These are phyloP conservation scores for Silybum marianum DNA, from an alignment of 129 eudicot genomes.

Conservation along the genomic window DNA sequence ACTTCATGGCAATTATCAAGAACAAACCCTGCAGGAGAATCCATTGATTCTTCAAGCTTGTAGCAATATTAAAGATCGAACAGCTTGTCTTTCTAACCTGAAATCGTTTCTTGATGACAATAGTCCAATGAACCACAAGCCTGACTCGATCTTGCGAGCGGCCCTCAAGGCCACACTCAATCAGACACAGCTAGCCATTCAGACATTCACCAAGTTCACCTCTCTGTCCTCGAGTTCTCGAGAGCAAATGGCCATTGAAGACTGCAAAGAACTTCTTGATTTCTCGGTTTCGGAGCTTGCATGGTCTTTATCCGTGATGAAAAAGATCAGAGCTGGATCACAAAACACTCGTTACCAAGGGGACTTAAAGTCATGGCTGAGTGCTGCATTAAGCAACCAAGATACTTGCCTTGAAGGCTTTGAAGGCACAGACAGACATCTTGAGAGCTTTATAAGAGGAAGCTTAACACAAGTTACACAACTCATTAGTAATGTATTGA, in stretches of 20 bases:
- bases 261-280: constrained; percentile 88
- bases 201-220: constrained; percentile 51
- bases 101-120: constrained; percentile 45
- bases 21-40: constrained; percentile 42
- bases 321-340: constrained; percentile 46
- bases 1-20: constrained; percentile 12
- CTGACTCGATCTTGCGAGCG: constrained; percentile 59
- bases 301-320: constrained; percentile 81
- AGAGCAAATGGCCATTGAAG: constrained; percentile 85
- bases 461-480: constrained; percentile 77
- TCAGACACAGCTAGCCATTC: constrained; percentile 58
- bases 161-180: constrained; percentile 65
- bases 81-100: constrained; percentile 53
- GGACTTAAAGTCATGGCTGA: constrained; percentile 84
- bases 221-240: constrained; percentile 59
- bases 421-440: constrained; percentile 72
- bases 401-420: constrained; percentile 98
- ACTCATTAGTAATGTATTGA: constrained; percentile 67
- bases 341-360: constrained; percentile 47
- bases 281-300: constrained; percentile 85
- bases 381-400: constrained; percentile 95
- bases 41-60: constrained; percentile 71
- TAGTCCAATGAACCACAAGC: constrained; percentile 27
- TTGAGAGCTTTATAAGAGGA: constrained; percentile 62
- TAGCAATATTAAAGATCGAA: constrained; percentile 48